Conservation (phyloP, 768 basidiomycete species). For the Boletus sp. region DNA sequence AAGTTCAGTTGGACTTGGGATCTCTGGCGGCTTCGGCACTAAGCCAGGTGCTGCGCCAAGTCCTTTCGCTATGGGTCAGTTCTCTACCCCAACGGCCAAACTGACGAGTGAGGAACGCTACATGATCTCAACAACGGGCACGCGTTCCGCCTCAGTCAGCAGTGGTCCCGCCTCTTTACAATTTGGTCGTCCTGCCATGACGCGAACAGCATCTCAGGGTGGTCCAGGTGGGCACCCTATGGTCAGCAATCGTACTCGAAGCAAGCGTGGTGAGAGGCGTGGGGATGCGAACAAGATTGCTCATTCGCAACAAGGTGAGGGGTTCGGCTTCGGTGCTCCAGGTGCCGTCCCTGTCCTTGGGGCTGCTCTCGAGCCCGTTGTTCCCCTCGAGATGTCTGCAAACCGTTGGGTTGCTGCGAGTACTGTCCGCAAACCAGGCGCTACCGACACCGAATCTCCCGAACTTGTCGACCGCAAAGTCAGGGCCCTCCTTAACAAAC, state of each 20-base stretch:
- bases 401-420: conserved; percentile 74
- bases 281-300: conserved; percentile 48
- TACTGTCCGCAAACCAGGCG: conserved; percentile 40
- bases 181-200: conserved; percentile 61
- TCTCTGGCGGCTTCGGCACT: conserved; percentile 23
- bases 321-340: conserved; percentile 29
- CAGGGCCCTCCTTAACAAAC: conserved; percentile 87
- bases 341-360: conserved; percentile 32
- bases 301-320: conserved; percentile 37
- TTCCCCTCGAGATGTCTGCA: conserved; percentile 70
- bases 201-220: conserved; percentile 65
- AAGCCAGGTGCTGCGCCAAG: conserved; percentile 31
- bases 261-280: conserved; percentile 83
- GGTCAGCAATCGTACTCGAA: conserved; percentile 61
- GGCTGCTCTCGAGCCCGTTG: conserved; percentile 58
- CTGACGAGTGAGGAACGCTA: conserved; percentile 72
- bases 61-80: conserved; percentile 66
- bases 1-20: conserved; percentile 48
- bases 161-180: conserved; percentile 45
- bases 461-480: conserved; percentile 92
- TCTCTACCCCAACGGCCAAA: conserved; percentile 51
- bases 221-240: conserved; percentile 50
- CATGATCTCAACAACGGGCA: conserved; percentile 38
- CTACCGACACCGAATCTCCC: conserved; percentile 60
- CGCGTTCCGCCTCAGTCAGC: conserved; percentile 56